phyloP scores from a whole-genome alignment of 2,329 filamentous ascomycete genomes.

The Fusarium sp. region DNA sequence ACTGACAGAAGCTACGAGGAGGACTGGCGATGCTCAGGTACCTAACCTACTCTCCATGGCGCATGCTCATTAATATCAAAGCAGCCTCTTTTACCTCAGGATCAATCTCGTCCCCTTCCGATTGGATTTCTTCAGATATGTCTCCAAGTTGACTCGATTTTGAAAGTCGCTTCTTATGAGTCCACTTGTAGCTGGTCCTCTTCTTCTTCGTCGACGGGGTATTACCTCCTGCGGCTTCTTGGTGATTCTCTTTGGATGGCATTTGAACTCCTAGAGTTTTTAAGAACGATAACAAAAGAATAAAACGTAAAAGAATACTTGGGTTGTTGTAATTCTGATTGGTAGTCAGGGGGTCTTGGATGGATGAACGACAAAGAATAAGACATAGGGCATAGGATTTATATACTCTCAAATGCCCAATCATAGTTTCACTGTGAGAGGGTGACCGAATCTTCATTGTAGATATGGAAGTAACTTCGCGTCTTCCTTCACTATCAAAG shows the following conservation, averaged over 20 bases:
- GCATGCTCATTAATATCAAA: neutral
- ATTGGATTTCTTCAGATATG: neutral
- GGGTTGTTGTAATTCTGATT: too few relatives aligned
- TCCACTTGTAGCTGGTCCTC: neutral
- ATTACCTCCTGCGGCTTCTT: neutral
- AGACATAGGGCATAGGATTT: too few relatives aligned
- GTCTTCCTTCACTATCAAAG: too few relatives aligned
- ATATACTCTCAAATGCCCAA: too few relatives aligned
- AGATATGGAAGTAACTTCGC: too few relatives aligned
- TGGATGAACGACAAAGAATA: too few relatives aligned
- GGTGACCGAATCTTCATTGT: too few relatives aligned
- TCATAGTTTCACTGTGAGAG: too few relatives aligned
- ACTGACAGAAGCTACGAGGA: conserved; percentile 11
- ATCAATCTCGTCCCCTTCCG: too few relatives aligned
- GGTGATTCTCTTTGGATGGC: neutral
- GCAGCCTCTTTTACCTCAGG: neutral
- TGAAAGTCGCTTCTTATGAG: neutral
- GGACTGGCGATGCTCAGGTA: neutral
- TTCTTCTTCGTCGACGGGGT: neutral
- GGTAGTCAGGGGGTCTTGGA: too few relatives aligned
- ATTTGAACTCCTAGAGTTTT: neutral
- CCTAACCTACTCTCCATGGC: neutral
- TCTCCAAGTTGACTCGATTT: neutral
- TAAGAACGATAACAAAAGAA: neutral
- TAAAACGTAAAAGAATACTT: neutral